Base-by-base conservation (phyloP, 257 asterid species). In the Misopates orontium region DNA sequence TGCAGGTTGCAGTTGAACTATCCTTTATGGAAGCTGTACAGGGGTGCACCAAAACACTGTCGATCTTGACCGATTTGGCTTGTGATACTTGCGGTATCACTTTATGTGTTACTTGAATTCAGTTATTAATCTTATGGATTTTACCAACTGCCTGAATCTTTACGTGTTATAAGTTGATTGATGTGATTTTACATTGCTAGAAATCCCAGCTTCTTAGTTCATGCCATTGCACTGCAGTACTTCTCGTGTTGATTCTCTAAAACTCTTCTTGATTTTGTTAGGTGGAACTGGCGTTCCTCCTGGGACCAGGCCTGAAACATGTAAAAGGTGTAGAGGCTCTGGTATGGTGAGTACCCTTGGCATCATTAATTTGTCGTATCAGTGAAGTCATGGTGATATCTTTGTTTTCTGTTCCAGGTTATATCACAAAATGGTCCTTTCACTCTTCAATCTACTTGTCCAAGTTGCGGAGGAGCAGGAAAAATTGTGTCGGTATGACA, bases 221-320 rank as follows among this genome's bases (percentile, higher is more conserved):
- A 11, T 21, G 40, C 23, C 1, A 31, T 72, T 28, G 24, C 47
- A 57, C 64, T 4, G 16, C 17, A 20, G 31, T 68, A 28, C 57
- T 70, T 59, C 54, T 71, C 41, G 31, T 48, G 36, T 28, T 17
- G 18, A 47, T 68, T 25, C 59, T 67, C 31, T 52, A 17, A 36
- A 48, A 62, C 44, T 40, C 14, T 54, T 45, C 61, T 68, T 70
- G 50, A 47, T 62, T 66, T 70, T 68, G 49, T 70, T 76, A 93
- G 99, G 97, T 80, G 97, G 99, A 78, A 75, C 84, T 60, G 99
- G 99, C 15, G 97, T 93, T 68, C 99, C 99, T 76, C 96, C 99
- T 5, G 97, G 99, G 62, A 90, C 97, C 62, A 82, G 81, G 78
- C 99, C 97, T 18, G 92, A 87, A 83, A 90, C 99, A 28, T 93